Conservation (phyloP, 176 grass and related monocot genomes). For the Phyllostachys edulis region DNA sequence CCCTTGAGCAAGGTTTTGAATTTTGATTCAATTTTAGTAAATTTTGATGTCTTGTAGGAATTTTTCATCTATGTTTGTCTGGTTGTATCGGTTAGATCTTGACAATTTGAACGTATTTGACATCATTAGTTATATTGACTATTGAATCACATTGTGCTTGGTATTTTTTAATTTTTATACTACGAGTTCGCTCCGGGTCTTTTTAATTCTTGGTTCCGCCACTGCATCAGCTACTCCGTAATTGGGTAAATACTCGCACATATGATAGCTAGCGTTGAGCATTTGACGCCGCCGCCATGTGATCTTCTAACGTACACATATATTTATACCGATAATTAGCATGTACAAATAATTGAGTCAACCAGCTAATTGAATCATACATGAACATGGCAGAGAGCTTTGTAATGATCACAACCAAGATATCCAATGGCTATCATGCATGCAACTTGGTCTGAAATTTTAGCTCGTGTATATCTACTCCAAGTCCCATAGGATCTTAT, state of each 20-base stretch:
- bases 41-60: no score
- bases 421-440: constrained; percentile 44
- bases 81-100: no score
- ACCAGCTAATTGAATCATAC: constrained; percentile 48
- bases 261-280: constrained; percentile 29
- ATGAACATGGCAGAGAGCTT: constrained; percentile 49
- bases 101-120: no score
- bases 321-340: constrained; percentile 44
- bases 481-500: constrained; percentile 34
- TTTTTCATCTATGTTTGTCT: no score
- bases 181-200: no score
- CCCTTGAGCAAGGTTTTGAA: no score
- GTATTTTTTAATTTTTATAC: no score
- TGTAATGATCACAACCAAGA: constrained; percentile 51
- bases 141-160: no score
- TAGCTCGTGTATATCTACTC: not conserved
- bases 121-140: no score
- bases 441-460: constrained; percentile 42
- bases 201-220: no score
- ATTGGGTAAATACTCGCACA: constrained; percentile 16
- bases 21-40: no score
- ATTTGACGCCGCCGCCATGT: constrained; percentile 48
- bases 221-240: constrained; percentile 18
- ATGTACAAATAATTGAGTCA: constrained; percentile 47
- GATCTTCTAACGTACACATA: constrained; percentile 26